These are phyloP conservation scores for Kalmusia sp. DNA, from an alignment of 2,329 filamentous ascomycete genomes.

Conservation along the genomic window DNA sequence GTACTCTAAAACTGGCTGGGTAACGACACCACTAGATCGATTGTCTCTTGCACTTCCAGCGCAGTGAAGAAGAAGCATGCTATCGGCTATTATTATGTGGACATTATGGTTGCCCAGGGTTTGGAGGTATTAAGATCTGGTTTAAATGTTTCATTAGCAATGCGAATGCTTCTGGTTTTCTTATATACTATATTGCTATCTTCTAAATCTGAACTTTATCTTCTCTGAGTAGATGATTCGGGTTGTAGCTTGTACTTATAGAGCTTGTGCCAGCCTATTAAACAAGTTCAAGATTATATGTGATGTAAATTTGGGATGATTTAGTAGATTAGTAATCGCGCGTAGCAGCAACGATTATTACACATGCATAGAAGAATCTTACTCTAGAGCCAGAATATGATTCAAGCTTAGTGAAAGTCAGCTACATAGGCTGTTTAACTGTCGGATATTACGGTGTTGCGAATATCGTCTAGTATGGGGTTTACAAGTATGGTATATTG, in stretches of 20 bases:
- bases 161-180: not conserved
- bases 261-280: not conserved
- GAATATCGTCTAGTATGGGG: too few species aligned
- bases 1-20: not conserved
- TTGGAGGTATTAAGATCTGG: not conserved
- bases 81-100: not conserved
- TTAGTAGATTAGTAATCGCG: not conserved
- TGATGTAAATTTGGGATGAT: not conserved
- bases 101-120: not conserved
- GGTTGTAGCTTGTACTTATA: not conserved
- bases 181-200: not conserved
- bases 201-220: not conserved
- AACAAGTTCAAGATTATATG: not conserved
- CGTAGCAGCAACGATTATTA: not conserved
- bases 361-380: not conserved
- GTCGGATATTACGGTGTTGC: too few species aligned
- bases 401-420: not conserved
- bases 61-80: not conserved
- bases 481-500: too few species aligned
- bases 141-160: not conserved
- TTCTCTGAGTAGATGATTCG: not conserved
- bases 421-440: not conserved
- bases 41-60: not conserved
- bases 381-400: not conserved
- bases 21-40: not conserved